phyloP scores from a whole-genome alignment of 2,329 filamentous ascomycete species.

The Phyllosticta capitalensis region DNA sequence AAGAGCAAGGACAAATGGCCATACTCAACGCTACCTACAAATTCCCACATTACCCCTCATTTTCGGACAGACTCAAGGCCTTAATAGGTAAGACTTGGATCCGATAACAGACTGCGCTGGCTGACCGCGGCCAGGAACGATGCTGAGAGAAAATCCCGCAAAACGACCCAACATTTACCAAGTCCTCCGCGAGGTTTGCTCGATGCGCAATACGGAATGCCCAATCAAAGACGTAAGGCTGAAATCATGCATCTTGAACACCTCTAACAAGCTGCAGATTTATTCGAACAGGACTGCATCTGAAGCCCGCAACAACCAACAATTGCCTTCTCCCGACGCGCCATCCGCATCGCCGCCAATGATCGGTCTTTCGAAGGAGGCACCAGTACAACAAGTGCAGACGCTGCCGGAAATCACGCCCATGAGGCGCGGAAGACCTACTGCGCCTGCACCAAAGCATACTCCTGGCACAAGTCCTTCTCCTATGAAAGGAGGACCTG shows the following conservation, averaged over 20 bases:
- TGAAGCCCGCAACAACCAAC: constrained; percentile 52
- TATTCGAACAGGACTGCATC: constrained; percentile 49
- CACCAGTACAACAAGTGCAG: constrained; percentile 60
- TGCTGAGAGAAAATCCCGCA: constrained; percentile 77
- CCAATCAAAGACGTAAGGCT: constrained; percentile 77
- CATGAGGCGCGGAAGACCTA: constrained; percentile 80
- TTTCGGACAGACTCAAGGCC: constrained; percentile 81
- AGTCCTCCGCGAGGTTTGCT: constrained; percentile 75
- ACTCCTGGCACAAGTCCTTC: constrained; percentile 50
- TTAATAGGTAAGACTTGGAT: constrained; percentile 62
- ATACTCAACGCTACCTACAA: constrained; percentile 94
- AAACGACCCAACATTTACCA: constrained; percentile 88
- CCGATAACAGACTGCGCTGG: background rate
- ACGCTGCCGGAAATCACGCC: constrained; percentile 81
- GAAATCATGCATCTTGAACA: background rate
- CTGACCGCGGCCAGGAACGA: constrained; percentile 53
- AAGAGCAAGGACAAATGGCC: constrained; percentile 93
- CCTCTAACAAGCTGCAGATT: constrained; percentile 31
- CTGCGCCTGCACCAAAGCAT: constrained; percentile 38
- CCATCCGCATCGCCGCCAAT: constrained; percentile 47
- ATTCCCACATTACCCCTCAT: constrained; percentile 77
- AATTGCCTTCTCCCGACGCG: constrained; percentile 47
- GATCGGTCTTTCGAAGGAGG: constrained; percentile 73
- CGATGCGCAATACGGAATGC: constrained; percentile 77
- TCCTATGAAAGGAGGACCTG: constrained; percentile 55